phyloP scores from a whole-genome alignment of 2,329 filamentous ascomycete genomes.

The Lachnellula subtilissima region DNA sequence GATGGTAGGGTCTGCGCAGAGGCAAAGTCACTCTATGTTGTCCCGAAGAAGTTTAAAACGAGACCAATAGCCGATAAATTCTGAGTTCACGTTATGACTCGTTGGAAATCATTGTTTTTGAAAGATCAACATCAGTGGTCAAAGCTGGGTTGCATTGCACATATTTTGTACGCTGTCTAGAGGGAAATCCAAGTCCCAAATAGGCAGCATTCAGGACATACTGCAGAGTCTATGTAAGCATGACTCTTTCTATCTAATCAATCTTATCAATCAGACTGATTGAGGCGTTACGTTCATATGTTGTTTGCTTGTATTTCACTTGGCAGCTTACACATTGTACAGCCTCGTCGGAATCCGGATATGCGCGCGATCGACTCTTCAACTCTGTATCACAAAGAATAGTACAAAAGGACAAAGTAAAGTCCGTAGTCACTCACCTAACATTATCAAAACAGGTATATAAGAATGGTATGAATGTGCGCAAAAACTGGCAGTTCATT shows the following conservation, averaged over 20 bases:
- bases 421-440: background rate
- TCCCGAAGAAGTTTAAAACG: constrained; percentile 41
- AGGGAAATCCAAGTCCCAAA: too few relatives aligned
- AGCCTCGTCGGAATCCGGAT: background rate
- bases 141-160: too few relatives aligned
- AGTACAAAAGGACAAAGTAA: background rate
- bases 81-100: constrained; percentile 2
- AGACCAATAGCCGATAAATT: constrained; percentile 12
- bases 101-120: background rate
- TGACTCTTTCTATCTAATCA: background rate
- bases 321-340: background rate
- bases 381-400: background rate
- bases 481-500: background rate
- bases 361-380: background rate
- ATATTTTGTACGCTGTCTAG: too few relatives aligned
- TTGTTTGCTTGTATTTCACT: background rate
- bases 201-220: too few relatives aligned
- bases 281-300: too few relatives aligned
- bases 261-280: background rate
- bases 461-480: background rate
- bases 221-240: background rate
- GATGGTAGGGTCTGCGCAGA: constrained; percentile 54
- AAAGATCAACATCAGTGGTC: background rate
- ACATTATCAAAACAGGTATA: background rate
- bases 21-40: constrained; percentile 54